phyloP scores from a whole-genome alignment of 768 basidiomycete genomes.

The Thelephora ganbajun region DNA sequence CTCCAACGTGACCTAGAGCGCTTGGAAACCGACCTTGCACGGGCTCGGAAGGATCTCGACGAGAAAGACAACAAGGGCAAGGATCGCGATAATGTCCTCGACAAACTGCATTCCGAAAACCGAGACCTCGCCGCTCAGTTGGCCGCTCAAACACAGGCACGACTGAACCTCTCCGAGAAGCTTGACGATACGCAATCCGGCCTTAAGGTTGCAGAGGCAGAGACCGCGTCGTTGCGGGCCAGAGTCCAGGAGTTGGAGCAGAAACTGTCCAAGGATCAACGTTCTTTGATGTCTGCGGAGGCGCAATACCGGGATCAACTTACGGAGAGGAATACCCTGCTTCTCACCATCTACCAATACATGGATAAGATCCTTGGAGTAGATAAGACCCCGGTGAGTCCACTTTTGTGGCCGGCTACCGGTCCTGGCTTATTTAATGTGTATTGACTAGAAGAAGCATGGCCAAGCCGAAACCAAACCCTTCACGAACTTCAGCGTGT shows the following conservation, averaged over 20 bases:
- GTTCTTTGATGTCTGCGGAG: conserved; percentile 55
- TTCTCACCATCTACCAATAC: conserved; percentile 89
- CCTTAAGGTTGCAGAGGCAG: conserved; percentile 55
- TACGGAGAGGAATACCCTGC: conserved; percentile 82
- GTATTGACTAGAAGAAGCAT: conserved; percentile 45
- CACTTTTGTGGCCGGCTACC: neutral
- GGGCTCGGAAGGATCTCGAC: conserved; percentile 55
- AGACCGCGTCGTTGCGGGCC: conserved; percentile 42
- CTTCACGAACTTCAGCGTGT: conserved; percentile 85
- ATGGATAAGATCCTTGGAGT: conserved; percentile 88
- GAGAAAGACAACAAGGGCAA: conserved; percentile 50
- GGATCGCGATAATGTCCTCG: conserved; percentile 60
- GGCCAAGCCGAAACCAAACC: conserved; percentile 77
- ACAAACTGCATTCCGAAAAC: conserved; percentile 66
- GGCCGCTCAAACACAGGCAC: conserved; percentile 75
- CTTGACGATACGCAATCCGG: conserved; percentile 55
- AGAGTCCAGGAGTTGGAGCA: conserved; percentile 67
- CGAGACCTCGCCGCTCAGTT: conserved; percentile 70
- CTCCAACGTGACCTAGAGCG: conserved; percentile 73
- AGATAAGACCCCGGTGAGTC: conserved; percentile 61
- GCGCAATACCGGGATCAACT: conserved; percentile 81
- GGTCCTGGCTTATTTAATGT: conserved; percentile 1
- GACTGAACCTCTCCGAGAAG: conserved; percentile 80
- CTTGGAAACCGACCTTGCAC: conserved; percentile 63
- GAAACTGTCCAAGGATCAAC: conserved; percentile 70